phyloP scores from a whole-genome alignment of 164 flowering plant genomes.

The Akebia trifoliata region DNA sequence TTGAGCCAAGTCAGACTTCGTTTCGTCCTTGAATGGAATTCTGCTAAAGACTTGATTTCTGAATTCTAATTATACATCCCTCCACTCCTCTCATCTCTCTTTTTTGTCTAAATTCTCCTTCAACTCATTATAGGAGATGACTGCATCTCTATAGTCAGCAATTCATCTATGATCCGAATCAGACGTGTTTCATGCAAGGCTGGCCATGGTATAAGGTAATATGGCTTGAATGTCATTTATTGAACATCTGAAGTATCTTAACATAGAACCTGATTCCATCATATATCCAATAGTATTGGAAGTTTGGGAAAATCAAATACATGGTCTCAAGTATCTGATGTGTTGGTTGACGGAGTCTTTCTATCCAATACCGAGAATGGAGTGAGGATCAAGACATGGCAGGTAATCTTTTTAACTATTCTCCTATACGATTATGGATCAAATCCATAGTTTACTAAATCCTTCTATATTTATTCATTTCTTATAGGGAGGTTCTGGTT shows the following conservation, averaged over 20 bases:
- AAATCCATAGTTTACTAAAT: not conserved
- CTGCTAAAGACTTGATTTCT: not conserved
- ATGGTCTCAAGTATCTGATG: constrained; percentile 46
- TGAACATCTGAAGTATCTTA: not conserved
- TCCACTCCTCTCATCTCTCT: not conserved
- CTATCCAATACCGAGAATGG: constrained; percentile 77
- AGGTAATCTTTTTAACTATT: constrained; percentile 36
- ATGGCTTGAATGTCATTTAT: not conserved
- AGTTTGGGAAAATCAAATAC: constrained; percentile 70
- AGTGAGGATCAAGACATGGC: constrained; percentile 91
- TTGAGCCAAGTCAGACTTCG: too few species aligned
- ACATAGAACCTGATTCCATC: constrained; percentile 6
- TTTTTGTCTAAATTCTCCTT: constrained; percentile 4
- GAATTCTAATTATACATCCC: not conserved
- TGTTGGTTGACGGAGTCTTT: constrained; percentile 52
- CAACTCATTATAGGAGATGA: constrained; percentile 68
- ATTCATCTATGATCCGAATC: constrained; percentile 58
- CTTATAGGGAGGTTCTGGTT: constrained; percentile 83
- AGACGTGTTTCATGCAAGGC: constrained; percentile 64
- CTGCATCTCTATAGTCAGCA: constrained; percentile 80
- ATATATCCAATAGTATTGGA: constrained; percentile 54
- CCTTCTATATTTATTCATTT: constrained; percentile 7
- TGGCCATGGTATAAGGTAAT: constrained; percentile 96
- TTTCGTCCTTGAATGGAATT: too few species aligned
- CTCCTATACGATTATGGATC: not conserved